Conservation (phyloP, 371 early-diverging fungal species). For the Nematocida homosporus region DNA sequence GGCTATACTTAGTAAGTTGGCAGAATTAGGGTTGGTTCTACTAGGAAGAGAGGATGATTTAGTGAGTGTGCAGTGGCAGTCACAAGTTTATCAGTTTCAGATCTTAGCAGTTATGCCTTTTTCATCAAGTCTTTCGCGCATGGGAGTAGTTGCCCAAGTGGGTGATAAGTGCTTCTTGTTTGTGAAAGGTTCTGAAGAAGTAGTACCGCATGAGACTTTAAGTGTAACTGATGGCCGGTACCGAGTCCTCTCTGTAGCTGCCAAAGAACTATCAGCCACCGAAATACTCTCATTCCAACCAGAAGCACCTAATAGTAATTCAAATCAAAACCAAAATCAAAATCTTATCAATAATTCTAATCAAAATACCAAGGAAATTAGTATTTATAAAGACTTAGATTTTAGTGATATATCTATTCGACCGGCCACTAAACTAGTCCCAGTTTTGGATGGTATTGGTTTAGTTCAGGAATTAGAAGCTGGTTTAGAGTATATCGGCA, state of each 20-base stretch:
- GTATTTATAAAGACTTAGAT: not conserved
- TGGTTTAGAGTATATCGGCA: constrained; percentile 69
- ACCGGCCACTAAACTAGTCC: not conserved
- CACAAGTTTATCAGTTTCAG: not conserved
- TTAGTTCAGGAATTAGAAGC: constrained; percentile 6
- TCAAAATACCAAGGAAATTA: constrained; percentile 19
- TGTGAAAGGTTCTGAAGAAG: constrained; percentile 86
- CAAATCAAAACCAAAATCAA: constrained; percentile 69
- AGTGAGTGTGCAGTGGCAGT: constrained; percentile 34
- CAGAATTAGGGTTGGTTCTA: constrained; percentile 17
- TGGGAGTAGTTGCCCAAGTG: constrained; percentile 60
- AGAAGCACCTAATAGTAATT: constrained; percentile 50
- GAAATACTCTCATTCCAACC: constrained; percentile 71
- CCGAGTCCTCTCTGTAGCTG: constrained; percentile 80
- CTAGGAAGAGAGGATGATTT: constrained; percentile 33
- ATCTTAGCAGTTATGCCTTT: constrained; percentile 58
- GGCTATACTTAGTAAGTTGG: constrained; percentile 60
- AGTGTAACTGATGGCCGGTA: constrained; percentile 76
- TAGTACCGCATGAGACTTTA: constrained; percentile 66
- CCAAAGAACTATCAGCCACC: constrained; percentile 71
- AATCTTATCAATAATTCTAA: constrained; percentile 70
- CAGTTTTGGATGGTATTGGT: not conserved
- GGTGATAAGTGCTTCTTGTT: constrained; percentile 57
- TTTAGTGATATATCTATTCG: too few relatives aligned
- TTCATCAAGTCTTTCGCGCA: constrained; percentile 64